These are phyloP conservation scores for Nepenthes mirabilis DNA, from an alignment of 148 eudicot genomes.

Conservation along the genomic window DNA sequence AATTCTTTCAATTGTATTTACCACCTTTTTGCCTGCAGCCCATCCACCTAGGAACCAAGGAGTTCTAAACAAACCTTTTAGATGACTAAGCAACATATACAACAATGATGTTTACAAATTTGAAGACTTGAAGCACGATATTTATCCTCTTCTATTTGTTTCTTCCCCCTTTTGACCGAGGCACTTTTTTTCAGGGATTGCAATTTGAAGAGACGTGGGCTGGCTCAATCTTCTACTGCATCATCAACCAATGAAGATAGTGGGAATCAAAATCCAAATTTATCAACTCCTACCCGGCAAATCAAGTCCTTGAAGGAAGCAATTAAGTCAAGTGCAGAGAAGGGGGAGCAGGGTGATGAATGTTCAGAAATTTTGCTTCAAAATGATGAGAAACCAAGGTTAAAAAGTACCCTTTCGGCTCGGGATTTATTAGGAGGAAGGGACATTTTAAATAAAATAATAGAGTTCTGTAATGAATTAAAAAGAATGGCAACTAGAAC, in stretches of 20 bases:
- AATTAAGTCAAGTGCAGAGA: slow-evolving; percentile 53
- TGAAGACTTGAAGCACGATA: too few species aligned
- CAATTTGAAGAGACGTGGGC: slow-evolving; percentile 56
- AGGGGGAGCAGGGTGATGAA: slow-evolving; percentile 14
- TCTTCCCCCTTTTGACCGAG: too few species aligned
- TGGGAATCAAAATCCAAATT: slow-evolving; percentile 77
- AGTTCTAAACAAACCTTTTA: too few species aligned
- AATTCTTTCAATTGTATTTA: too few species aligned
- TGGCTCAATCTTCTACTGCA: slow-evolving; percentile 13
- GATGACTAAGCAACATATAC: too few species aligned
- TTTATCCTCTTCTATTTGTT: too few species aligned
- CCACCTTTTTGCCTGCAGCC: too few species aligned
- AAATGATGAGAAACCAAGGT: slow-evolving; percentile 23
- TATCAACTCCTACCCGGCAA: slow-evolving; percentile 32
- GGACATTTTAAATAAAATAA: slow-evolving; percentile 49
- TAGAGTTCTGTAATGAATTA: slow-evolving; percentile 66
- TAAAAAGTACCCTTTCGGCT: slow-evolving; percentile 54
- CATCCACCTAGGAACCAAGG: too few species aligned
- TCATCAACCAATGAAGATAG: slow-evolving; percentile 18
- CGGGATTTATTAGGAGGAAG: slow-evolving; percentile 65
- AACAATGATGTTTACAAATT: too few species aligned
- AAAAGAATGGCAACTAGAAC: slow-evolving; percentile 17
- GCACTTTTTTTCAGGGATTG: slow-evolving; percentile 29
- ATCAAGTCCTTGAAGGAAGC: slow-evolving; percentile 25
- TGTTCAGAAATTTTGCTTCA: slow-evolving; percentile 9